Base-by-base conservation (phyloP, 768 basidiomycete genomes). In the Suillus subalutaceus region DNA sequence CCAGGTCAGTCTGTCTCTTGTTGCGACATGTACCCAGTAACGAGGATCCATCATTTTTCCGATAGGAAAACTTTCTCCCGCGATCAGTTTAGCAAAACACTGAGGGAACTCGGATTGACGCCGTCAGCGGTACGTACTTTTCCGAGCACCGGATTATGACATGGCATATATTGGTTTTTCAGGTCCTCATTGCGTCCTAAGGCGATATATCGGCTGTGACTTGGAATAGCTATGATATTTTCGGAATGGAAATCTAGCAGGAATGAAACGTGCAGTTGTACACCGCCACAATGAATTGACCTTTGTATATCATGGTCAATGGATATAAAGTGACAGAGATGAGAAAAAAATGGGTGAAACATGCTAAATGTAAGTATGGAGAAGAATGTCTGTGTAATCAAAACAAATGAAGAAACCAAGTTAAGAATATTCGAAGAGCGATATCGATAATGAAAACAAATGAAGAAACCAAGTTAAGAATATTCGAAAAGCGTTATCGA, bases 51-150 rank as follows among this genome's bases (percentile, higher is more conserved):
- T 15, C 32, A 32, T 46, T 12, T 3, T 9, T 23, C 26, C 9
- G 44, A 26, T 70, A 96, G 94, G 79, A 96, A 95, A 87, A 84
- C 84, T 26, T 97, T 93, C 75, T 75, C 86, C 30, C 80, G 77
- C 4, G 79, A 82, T 7, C 96, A 98, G 71, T 91, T 95, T 73
- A 84, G 84, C n/a, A 90, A 89, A 75, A 89, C 90, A 26, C 75
- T 98, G 70, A 87, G 87, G 66, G 92, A 94, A 64, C 85, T 97
- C 37, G 96, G 94, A 6, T 80, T 98, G 67, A 96, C 94, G 23
- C 96, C 96, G 1, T 96, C 94, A 63, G 95, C 96, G 62, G 95
- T 95, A 76, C 64, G 85, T 79, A 48, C 58, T 56, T 44, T 48
- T 63, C 18, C 67, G 32, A 20, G 12, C 18, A 41, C 41, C 32